These are phyloP conservation scores for Gnetum montanum DNA, from an alignment of 75 land plant species.

Conservation along the genomic window DNA sequence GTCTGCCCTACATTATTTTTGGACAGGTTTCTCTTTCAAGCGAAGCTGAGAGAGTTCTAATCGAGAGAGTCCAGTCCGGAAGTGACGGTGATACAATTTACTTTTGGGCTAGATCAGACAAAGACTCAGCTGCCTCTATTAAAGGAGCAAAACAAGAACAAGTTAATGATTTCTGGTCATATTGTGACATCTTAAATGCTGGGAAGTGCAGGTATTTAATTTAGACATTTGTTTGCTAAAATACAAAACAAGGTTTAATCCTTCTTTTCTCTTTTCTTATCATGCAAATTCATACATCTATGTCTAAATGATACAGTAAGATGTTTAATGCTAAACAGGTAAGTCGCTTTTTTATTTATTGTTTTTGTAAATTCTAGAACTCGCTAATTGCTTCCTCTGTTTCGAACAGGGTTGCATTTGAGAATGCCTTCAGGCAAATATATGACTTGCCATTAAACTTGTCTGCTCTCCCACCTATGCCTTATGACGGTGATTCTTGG, in stretches of 20 bases:
- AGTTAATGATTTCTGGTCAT: slow-evolving; percentile 66
- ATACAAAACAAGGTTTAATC: not conserved
- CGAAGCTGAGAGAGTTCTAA: slow-evolving; percentile 65
- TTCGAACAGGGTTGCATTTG: slow-evolving; percentile 52
- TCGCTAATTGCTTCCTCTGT: not conserved
- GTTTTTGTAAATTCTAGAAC: not conserved
- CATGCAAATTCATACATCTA: too few relatives aligned
- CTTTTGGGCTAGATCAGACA: slow-evolving; percentile 61
- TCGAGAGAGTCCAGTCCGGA: slow-evolving; percentile 24
- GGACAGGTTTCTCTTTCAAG: slow-evolving; percentile 70
- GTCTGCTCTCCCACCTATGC: slow-evolving; percentile 84
- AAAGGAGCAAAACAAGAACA: not conserved
- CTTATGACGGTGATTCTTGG: slow-evolving; percentile 74
- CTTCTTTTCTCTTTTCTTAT: too few relatives aligned
- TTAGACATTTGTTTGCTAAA: not conserved
- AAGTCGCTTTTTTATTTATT: not conserved
- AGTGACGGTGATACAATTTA: slow-evolving; percentile 74
- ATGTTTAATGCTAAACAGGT: not conserved
- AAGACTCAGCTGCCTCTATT: slow-evolving; percentile 7
- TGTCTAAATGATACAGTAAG: not conserved
- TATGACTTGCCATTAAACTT: slow-evolving; percentile 51
- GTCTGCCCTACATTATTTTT: too few relatives aligned
- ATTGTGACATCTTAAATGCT: slow-evolving; percentile 70
- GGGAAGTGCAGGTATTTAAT: slow-evolving; percentile 67
- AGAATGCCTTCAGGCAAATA: slow-evolving; percentile 67